Conservation (phyloP, 768 basidiomycete species). For the Termitomyces sp. region DNA sequence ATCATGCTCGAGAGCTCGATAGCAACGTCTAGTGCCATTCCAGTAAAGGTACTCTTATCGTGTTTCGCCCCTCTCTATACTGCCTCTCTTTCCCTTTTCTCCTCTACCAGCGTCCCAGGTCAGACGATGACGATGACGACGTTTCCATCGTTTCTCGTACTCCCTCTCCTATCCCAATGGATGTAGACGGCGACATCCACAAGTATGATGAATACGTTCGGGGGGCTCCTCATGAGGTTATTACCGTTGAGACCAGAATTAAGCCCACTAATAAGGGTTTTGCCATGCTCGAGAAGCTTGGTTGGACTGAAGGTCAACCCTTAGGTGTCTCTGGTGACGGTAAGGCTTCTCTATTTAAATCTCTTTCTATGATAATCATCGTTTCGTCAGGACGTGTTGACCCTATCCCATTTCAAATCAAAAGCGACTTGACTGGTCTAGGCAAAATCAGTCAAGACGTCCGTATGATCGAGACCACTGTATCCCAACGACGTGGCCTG, state of each 20-base stretch:
- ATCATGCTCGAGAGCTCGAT: conserved; percentile 65
- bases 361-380: neutral
- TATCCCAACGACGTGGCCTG: conserved; percentile 71
- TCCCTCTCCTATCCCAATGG: conserved; percentile 66
- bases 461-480: conserved; percentile 80
- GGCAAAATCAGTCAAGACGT: conserved; percentile 78
- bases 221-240: conserved; percentile 50
- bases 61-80: conserved; percentile 43
- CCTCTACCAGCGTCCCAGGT: conserved; percentile 58
- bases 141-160: conserved; percentile 70
- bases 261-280: conserved; percentile 79
- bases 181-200: conserved; percentile 40
- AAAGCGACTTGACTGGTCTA: conserved; percentile 72
- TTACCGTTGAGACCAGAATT: conserved; percentile 80
- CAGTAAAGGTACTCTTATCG: conserved; percentile 64
- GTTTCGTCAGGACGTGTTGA: conserved; percentile 62
- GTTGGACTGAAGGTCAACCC: conserved; percentile 77
- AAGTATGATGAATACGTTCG: conserved; percentile 64
- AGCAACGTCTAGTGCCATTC: conserved; percentile 50
- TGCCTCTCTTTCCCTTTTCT: conserved; percentile 44
- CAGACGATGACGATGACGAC: conserved; percentile 49
- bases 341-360: conserved; percentile 20
- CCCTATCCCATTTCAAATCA: conserved; percentile 77
- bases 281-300: conserved; percentile 71
- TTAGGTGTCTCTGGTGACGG: conserved; percentile 75